Evolutionary conservation across 2,329 filamentous ascomycete species (phyloP).

Genomic region (Colletotrichum euphorbiae): DNA sequence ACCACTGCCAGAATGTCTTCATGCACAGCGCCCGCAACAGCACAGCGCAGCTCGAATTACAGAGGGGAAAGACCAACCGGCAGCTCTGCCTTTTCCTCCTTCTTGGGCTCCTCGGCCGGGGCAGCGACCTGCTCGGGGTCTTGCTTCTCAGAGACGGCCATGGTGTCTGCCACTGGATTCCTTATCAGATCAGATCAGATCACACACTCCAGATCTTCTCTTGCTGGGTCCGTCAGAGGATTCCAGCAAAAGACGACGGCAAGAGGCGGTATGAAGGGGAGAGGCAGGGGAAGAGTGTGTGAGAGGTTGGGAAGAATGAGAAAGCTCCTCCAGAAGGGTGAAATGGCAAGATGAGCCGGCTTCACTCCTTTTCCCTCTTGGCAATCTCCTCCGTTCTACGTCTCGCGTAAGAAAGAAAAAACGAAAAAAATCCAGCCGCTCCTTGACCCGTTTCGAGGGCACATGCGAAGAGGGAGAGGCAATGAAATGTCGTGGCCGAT

Average conservation of each 20-base stretch:
- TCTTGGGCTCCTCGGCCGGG: conserved; percentile 23
- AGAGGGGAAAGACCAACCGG: conserved; percentile 30
- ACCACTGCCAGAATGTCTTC: background rate
- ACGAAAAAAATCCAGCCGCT: background rate
- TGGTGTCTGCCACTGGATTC: conserved; percentile 3
- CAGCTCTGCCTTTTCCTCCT: conserved; percentile 22
- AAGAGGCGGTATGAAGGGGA: background rate
- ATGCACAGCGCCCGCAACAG: background rate
- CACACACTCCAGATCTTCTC: conserved; percentile 6
- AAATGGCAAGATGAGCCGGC: conserved; percentile 28
- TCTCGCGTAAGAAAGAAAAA: background rate
- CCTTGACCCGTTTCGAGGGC: background rate
- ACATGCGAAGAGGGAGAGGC: conserved; percentile 15
- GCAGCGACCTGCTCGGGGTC: conserved; percentile 19
- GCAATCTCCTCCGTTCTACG: background rate
- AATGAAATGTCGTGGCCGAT: conserved; percentile 17
- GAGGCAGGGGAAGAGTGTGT: background rate
- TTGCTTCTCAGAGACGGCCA: conserved; percentile 32
- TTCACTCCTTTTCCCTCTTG: conserved; percentile 14
- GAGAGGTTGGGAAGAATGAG: conserved; percentile 16
- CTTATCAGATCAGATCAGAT: conserved; percentile 31
- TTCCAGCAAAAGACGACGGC: conserved; percentile 6
- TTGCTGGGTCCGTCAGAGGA: conserved; percentile 22
- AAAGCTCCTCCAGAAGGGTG: background rate
- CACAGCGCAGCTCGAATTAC: conserved; percentile 7